These are phyloP conservation scores for Lodderomyces margitis DNA, from an alignment of 1,139 yeast genomes.

Conservation along the genomic window DNA sequence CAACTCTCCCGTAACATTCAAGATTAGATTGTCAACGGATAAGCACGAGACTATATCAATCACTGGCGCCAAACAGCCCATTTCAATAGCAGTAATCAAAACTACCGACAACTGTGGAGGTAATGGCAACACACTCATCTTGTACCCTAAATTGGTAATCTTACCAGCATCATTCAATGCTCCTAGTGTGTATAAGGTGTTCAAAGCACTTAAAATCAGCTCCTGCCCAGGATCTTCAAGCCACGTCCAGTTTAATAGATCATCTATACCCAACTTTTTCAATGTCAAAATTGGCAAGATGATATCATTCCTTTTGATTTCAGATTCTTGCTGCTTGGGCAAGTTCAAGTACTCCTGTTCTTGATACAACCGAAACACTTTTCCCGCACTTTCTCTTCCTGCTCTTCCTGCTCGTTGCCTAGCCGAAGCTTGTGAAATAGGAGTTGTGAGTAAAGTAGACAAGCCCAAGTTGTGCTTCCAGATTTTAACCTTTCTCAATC, in stretches of 20 bases:
- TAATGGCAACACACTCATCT: conserved; percentile 87
- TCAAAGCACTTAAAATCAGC: conserved; percentile 72
- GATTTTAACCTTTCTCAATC: conserved; percentile 86
- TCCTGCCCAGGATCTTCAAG: conserved; percentile 84
- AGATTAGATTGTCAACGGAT: conserved; percentile 82
- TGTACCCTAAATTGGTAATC: conserved; percentile 72
- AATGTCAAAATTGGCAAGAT: conserved; percentile 80
- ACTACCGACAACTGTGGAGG: conserved; percentile 94
- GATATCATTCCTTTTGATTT: conserved; percentile 82
- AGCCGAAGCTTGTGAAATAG: conserved; percentile 93
- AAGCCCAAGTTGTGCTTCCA: conserved; percentile 93
- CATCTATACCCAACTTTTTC: conserved; percentile 80
- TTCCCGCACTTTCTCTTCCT: conserved; percentile 92
- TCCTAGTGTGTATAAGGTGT: conserved; percentile 71
- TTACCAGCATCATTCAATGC: conserved; percentile 78
- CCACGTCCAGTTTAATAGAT: conserved; percentile 88
- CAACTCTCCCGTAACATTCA: conserved; percentile 67
- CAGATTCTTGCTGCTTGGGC: conserved; percentile 85
- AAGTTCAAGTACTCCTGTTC: conserved; percentile 62
- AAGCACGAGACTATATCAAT: conserved; percentile 90
- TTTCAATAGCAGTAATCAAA: conserved; percentile 63
- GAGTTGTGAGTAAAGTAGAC: conserved; percentile 85
- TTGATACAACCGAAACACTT: conserved; percentile 79
- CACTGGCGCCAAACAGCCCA: conserved; percentile 60
- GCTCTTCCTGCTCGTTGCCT: conserved; percentile 98